Evolutionary conservation across 83 land plant genomes (phyloP).

Genomic region (Picea engelmannii): DNA sequence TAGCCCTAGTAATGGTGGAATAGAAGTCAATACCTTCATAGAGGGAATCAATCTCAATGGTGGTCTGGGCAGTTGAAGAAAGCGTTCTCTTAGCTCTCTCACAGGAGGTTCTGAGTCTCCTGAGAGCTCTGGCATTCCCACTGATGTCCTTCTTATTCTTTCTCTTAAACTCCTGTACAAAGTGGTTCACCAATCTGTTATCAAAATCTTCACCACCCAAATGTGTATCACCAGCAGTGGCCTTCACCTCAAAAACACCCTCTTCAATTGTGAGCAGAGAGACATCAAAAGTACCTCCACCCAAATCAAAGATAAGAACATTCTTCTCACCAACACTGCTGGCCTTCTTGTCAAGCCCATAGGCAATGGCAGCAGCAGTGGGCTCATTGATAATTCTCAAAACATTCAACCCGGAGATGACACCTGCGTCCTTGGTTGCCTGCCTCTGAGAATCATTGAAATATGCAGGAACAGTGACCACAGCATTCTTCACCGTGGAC

Average conservation of each 20-base stretch:
- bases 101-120: constrained; percentile 19
- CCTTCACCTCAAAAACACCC: constrained; percentile 45
- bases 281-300: constrained; percentile 70
- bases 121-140: constrained; percentile 45
- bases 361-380: too few species aligned
- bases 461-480: constrained; percentile 39
- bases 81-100: constrained; percentile 25
- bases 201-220: constrained; percentile 61
- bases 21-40: constrained; percentile 55
- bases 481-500: constrained; percentile 26
- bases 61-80: constrained; percentile 19
- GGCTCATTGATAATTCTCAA: too few species aligned
- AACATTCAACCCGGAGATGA: constrained; percentile 38
- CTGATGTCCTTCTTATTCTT: constrained; percentile 56
- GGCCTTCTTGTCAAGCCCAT: constrained; percentile 59
- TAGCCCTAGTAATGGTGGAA: constrained; percentile 59
- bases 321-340: constrained; percentile 48
- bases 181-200: constrained; percentile 59
- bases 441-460: constrained; percentile 38
- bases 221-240: constrained; percentile 66
- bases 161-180: constrained; percentile 60
- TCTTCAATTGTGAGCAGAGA: constrained; percentile 57
- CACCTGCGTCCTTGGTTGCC: constrained; percentile 44
- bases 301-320: constrained; percentile 51
- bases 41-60: constrained; percentile 35